Evolutionary conservation across 1,139 yeast species (phyloP).

Genomic region (Blastobotrys proliferans): DNA sequence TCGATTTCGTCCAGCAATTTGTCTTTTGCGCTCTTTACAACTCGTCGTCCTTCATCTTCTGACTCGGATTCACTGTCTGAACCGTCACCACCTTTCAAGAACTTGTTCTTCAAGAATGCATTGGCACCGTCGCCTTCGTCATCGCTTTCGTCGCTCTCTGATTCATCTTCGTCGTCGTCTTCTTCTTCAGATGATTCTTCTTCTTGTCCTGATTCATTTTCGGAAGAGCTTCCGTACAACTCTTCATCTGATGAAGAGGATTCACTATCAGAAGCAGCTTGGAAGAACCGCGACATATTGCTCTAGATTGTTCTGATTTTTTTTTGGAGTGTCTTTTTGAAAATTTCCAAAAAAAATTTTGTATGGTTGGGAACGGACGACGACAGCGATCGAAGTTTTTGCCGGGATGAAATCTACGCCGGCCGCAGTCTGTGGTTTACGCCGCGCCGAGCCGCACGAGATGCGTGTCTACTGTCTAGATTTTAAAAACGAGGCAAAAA

Average conservation of each 20-base stretch:
- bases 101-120: conserved; percentile 55
- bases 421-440: no score
- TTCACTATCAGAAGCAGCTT: conserved; percentile 47
- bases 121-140: conserved; percentile 50
- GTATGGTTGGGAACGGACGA: neutral
- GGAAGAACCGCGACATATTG: conserved; percentile 75
- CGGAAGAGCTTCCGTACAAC: conserved; percentile 64
- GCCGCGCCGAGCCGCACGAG: no score
- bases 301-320: neutral
- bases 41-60: conserved; percentile 62
- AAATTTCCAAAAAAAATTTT: neutral
- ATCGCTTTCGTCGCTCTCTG: conserved; percentile 32
- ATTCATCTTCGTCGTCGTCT: conserved; percentile 33
- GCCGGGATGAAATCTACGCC: neutral
- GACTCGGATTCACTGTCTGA: conserved; percentile 47
- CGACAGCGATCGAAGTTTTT: no score
- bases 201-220: conserved; percentile 41
- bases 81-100: conserved; percentile 45
- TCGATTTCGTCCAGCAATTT: conserved; percentile 86
- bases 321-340: neutral
- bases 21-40: conserved; percentile 91
- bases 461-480: no score
- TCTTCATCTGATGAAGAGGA: conserved; percentile 78
- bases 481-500: no score
- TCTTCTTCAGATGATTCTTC: conserved; percentile 29